Conservation (phyloP, 163 green algal species). For the Chlamydomonas reinhardtii region DNA sequence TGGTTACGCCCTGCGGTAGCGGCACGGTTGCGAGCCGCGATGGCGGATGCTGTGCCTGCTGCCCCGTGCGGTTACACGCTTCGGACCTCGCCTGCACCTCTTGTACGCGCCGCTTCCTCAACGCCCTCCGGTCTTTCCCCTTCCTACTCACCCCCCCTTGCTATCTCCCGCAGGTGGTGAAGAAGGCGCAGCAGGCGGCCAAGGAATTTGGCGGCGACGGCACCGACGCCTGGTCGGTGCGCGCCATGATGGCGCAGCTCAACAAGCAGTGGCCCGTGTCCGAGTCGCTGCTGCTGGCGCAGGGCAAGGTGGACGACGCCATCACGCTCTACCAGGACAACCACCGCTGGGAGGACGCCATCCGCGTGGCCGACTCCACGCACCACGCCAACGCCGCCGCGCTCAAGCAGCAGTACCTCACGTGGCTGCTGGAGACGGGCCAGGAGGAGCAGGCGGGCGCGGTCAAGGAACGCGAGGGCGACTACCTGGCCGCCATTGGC, state of each 20-base stretch:
- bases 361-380: slow-evolving; percentile 72
- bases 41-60: too few relatives aligned
- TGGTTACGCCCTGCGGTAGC: too few relatives aligned
- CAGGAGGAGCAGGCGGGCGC: slow-evolving; percentile 80
- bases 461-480: slow-evolving; percentile 80
- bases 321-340: slow-evolving; percentile 80
- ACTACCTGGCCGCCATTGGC: slow-evolving; percentile 80
- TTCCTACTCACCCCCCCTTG: too few relatives aligned
- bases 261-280: slow-evolving; percentile 77
- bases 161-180: slow-evolving; percentile 47
- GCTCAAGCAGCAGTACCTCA: slow-evolving; percentile 76
- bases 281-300: slow-evolving; percentile 78
- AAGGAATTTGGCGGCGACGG: slow-evolving; percentile 63
- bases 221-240: slow-evolving; percentile 65
- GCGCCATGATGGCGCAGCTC: slow-evolving; percentile 75
- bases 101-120: too few relatives aligned
- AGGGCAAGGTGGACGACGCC: slow-evolving; percentile 78
- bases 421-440: slow-evolving; percentile 78
- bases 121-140: too few relatives aligned
- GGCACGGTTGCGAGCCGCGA: too few relatives aligned
- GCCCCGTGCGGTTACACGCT: too few relatives aligned
- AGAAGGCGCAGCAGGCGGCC: slow-evolving; percentile 48
- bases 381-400: slow-evolving; percentile 69
- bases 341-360: slow-evolving; percentile 74
- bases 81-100: too few relatives aligned